A percentile compares a stretch with the other conserved stretches of the same genome.
These are phyloP conservation scores for Plasmodium billcollinsi DNA, from an alignment of 169 alveolate genomes.

Conservation along the genomic window DNA sequence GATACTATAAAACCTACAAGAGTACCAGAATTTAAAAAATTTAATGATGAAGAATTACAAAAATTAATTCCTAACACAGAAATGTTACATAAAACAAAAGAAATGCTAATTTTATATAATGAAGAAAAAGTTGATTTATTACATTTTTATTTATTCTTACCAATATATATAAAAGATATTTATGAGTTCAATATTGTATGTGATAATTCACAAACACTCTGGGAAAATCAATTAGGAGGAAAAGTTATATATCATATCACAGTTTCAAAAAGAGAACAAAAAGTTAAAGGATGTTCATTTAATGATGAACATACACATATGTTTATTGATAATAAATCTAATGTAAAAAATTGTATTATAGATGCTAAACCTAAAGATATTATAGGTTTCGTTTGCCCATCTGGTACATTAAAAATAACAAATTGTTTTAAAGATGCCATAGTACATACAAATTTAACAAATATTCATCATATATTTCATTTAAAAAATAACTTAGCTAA, in stretches of 20 bases:
- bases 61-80: slow-evolving; percentile 45
- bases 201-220: slow-evolving; percentile 18
- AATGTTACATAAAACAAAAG: slow-evolving; percentile 23
- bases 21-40: background rate
- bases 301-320: background rate
- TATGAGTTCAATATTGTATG: slow-evolving; percentile 23
- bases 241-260: slow-evolving; percentile 6
- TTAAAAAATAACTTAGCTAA: slow-evolving; percentile 15
- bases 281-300: slow-evolving; percentile 60
- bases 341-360: slow-evolving; percentile 17
- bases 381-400: slow-evolving; percentile 64
- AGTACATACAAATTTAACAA: slow-evolving; percentile 6
- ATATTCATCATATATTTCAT: background rate
- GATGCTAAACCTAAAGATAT: slow-evolving; percentile 49
- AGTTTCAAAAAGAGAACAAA: slow-evolving; percentile 27
- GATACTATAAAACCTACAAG: slow-evolving; percentile 20
- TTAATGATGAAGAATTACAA: slow-evolving; percentile 12
- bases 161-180: slow-evolving; percentile 22
- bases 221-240: slow-evolving; percentile 23
- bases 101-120: background rate
- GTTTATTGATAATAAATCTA: background rate
- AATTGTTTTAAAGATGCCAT: slow-evolving; percentile 52
- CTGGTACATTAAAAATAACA: slow-evolving; percentile 32
- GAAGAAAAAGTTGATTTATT: slow-evolving; percentile 22
- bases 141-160: slow-evolving; percentile 44